Percentiles rank a stretch among this genome's conserved stretches.
Evolutionary conservation across 1,284 basidiomycete genomes (phyloP).

Genomic region (Austroboletus niveus): DNA sequence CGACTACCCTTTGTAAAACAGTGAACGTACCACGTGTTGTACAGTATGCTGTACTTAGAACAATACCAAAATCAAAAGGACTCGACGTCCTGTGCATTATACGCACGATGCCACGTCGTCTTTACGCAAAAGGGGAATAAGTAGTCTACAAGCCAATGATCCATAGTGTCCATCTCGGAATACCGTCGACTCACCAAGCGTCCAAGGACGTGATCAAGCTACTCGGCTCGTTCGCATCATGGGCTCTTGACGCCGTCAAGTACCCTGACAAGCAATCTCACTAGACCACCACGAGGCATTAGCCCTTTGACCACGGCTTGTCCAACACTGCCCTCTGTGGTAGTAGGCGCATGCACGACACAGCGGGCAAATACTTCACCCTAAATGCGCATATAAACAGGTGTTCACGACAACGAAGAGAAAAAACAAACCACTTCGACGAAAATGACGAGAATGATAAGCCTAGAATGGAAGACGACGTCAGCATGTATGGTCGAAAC

Average conservation of each 20-base stretch:
- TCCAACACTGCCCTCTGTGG: conserved; percentile 5
- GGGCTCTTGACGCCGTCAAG: conserved; percentile 17
- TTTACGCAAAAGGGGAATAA: neutral
- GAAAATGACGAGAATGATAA: conserved; percentile 86
- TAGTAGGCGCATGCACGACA: conserved; percentile 50
- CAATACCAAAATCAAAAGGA: neutral
- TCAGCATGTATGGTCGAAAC: neutral
- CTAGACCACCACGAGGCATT: conserved; percentile 26
- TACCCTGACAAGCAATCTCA: conserved; percentile 22
- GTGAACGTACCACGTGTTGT: neutral
- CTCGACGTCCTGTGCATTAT: neutral
- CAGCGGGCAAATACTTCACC: conserved; percentile 86
- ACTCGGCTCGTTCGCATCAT: neutral
- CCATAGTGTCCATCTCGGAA: neutral
- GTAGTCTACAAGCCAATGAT: neutral
- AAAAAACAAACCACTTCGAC: conserved; percentile 68
- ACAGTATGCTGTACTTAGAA: neutral
- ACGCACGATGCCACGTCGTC: neutral
- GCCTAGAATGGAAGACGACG: conserved; percentile 39
- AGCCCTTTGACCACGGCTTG: conserved; percentile 11
- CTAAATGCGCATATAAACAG: conserved; percentile 32
- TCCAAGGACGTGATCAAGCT: neutral
- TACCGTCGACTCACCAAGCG: neutral
- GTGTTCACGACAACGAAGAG: neutral
- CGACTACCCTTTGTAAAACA: neutral